Evolutionary conservation across 192 early-diverging fungal genomes (phyloP), one percentile per base, ranked within the genome.

Genomic region (Mortierella alpina): DNA sequence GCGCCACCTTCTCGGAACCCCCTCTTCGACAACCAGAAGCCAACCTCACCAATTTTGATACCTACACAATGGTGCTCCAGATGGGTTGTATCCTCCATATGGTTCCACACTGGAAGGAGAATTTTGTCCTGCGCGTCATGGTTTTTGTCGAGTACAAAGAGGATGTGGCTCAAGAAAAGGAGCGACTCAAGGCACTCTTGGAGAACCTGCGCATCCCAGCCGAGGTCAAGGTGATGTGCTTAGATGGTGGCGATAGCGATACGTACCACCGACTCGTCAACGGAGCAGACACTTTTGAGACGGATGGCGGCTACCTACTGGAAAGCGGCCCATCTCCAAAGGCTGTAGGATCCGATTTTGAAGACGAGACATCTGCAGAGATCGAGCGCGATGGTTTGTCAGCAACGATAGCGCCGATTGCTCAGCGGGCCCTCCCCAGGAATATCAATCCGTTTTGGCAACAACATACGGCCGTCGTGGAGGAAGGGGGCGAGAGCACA

Each of bases 31-130:
- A 31, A 31, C 31, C 73, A 68, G 63, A 68, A 73, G 47, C 84
- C 71, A 75, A 75, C 77, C 63, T 86, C 82, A 65, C 70, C 13
- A 88, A 88, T 51, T 91, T 93, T 84, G 88, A 91, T 58, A 90
- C 91, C 0, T 92, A 92, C 67, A 88, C 92, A 42, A 88, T 92
- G 89, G 91, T 93, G 9, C 75, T 93, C 50, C 92, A 93, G 80
- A 86, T 93, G 58, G 92, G 90, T 17, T 91, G 90, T 10, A 91
- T 93, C 31, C 67, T 93, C 54, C 88, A 92, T 48, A 86, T 92
- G 87, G 91, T 91, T 9, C 89, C 89, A 5, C 84, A 90, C 59
- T 93, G 92, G 92, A 86, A 83, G 66, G 79, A 87, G 39, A 87
- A 87, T 69, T 92, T 85, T 64, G 52, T 46, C 6, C 75, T 92